Base-by-base conservation (phyloP, 495 filamentous ascomycete genomes). In the Neurospora terricola region DNA sequence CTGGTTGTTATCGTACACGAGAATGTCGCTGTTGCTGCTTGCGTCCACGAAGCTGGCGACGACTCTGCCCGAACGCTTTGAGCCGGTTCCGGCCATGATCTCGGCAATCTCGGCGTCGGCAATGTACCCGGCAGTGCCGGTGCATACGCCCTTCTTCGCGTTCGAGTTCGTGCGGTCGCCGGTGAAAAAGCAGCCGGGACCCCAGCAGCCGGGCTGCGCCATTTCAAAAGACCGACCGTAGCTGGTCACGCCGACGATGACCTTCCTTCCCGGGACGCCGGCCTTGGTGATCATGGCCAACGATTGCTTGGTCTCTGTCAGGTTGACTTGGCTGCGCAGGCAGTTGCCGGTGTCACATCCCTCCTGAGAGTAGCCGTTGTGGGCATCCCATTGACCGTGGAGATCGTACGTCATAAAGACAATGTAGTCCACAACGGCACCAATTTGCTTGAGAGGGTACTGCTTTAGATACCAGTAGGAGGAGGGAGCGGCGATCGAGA, bases 261-360 rank as follows among this genome's bases (percentile, higher is more conserved):
- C 69, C 72, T 82, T 86, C 42, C 75, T 79, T 0, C 78, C 54
- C 0, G 80, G 81, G 7, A 86, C 82, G 21, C 85, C 84, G 3
- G 84, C 84, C 73, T 87, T 87, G 42, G 84, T 87, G 38, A 86
- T 79, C 83, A 87, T 85, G 23, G 79, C 69, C 2, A 86, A 75
- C 1, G 81, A 77, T 14, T 78, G 34, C 30, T 72, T 40, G 3
- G 82, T 86, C 74, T 87, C 85, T 4, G 85, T 84, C 39, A 74
- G 21, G 70, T 86, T 86, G 40, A 85, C 81, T 68, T 86, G 83
- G 10, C 76, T 80, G 27, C 82, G 77, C 1, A 85, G 80, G 72
- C 83, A 84, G 72, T 81, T 81, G 18, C 85, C 82, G 0, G 16
- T 48, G 0, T 74, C 69, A 71, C 85, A 87, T 30, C 82, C 83